Conservation (phyloP, 139 green algal species). For the Eudorina sp. region DNA sequence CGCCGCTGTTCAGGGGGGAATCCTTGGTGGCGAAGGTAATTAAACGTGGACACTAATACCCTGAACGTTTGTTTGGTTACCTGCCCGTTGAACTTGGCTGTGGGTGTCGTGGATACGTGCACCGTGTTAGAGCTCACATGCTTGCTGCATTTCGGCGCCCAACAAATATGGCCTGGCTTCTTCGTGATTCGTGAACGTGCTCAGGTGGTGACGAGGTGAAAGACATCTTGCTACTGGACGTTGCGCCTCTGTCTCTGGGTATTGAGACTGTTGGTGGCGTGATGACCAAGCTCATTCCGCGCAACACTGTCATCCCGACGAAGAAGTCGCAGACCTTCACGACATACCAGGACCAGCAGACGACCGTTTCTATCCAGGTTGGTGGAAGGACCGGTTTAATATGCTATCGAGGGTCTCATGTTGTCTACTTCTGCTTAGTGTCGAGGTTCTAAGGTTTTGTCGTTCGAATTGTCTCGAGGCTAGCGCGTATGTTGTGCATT, state of each 20-base stretch:
- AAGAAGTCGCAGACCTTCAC: constrained; percentile 99
- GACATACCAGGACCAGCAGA: constrained; percentile 99
- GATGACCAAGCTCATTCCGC: constrained; percentile 95
- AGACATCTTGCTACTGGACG: constrained; percentile 60
- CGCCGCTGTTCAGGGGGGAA: constrained; percentile 85
- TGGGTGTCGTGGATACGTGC: too few species aligned
- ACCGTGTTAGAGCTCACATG: too few species aligned
- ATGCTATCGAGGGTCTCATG: not conserved
- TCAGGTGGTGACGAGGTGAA: constrained; percentile 22
- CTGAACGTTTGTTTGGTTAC: too few species aligned
- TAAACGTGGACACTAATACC: too few species aligned
- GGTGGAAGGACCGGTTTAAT: not conserved
- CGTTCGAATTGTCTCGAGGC: too few species aligned
- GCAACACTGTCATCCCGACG: constrained; percentile 95
- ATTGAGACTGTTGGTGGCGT: constrained; percentile 95
- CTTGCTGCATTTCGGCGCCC: too few species aligned
- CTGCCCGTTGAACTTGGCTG: too few species aligned
- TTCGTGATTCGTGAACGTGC: too few species aligned
- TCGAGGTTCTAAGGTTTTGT: too few species aligned
- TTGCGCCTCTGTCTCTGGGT: constrained; percentile 90
- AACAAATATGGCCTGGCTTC: too few species aligned
- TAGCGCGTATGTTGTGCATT: too few species aligned
- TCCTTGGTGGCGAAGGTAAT: constrained; percentile 63
- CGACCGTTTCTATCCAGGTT: constrained; percentile 91
- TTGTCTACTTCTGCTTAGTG: too few species aligned